A percentile compares a stretch with the other conserved stretches of the same genome.
Conservation (phyloP, 352 stramenopile species). For the Aphanomyces cochlioides region DNA sequence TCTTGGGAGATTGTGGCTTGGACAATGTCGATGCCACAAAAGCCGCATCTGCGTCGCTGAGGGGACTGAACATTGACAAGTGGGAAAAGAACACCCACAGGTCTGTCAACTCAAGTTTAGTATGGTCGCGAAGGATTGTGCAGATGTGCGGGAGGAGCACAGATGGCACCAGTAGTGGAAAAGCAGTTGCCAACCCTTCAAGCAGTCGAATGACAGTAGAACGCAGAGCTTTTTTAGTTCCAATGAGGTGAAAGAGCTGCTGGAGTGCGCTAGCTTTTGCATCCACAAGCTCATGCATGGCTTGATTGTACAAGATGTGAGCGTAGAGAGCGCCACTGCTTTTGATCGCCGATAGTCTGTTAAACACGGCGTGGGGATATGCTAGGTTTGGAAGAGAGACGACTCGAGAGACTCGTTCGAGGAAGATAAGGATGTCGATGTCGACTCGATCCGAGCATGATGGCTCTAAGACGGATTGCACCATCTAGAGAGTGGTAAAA, state of each 20-base stretch:
- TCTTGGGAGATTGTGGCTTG: neutral
- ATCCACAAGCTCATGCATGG: neutral
- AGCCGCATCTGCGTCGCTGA: neutral
- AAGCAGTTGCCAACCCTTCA: constrained; percentile 1
- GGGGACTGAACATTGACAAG: neutral
- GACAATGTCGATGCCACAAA: neutral
- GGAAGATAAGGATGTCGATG: neutral
- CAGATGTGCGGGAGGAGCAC: neutral
- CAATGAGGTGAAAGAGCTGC: constrained; percentile 12
- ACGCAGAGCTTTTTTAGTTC: neutral
- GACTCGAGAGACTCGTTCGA: neutral
- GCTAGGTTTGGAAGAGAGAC: neutral
- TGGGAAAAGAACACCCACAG: constrained; percentile 27
- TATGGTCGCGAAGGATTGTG: neutral
- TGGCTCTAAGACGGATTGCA: neutral
- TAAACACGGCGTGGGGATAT: neutral
- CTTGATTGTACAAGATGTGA: constrained; percentile 12
- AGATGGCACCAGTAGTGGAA: neutral
- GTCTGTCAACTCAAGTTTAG: neutral
- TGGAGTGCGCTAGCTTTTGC: neutral
- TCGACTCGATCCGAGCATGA: neutral
- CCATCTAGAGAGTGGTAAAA: too few species aligned
- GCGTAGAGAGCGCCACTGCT: neutral
- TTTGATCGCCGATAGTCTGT: neutral
- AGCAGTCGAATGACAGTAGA: neutral